These are phyloP conservation scores for Aspergillus affinis DNA, from an alignment of 495 filamentous ascomycete species.

Conservation along the genomic window DNA sequence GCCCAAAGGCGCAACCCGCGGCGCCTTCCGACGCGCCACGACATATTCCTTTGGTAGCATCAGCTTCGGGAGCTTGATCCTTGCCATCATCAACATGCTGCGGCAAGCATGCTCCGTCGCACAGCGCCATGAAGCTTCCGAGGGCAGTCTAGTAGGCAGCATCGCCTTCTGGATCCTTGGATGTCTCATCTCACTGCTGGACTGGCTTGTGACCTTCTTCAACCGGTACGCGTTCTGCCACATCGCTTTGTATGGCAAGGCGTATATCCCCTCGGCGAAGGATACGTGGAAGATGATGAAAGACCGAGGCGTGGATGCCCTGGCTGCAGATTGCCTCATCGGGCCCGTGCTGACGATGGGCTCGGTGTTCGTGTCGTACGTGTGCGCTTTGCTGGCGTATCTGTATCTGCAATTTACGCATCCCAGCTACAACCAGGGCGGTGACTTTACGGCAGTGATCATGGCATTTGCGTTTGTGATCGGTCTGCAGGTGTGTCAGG, in stretches of 20 bases:
- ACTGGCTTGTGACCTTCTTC: conserved; percentile 75
- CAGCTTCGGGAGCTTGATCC: conserved; percentile 77
- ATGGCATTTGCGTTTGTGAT: conserved; percentile 83
- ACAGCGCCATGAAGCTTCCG: conserved; percentile 57
- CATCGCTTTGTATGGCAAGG: conserved; percentile 87
- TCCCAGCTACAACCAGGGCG: conserved; percentile 71
- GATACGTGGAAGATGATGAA: conserved; percentile 90
- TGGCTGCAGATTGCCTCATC: conserved; percentile 88
- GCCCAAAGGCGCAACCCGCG: conserved; percentile 73
- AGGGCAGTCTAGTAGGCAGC: conserved; percentile 67
- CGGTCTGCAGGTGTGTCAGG: conserved; percentile 81
- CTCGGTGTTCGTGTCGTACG: conserved; percentile 76
- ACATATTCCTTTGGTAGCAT: conserved; percentile 94
- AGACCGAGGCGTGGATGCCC: conserved; percentile 83
- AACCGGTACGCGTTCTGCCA: conserved; percentile 86
- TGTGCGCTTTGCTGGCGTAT: conserved; percentile 78
- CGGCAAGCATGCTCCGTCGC: conserved; percentile 75
- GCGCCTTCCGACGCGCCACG: conserved; percentile 67
- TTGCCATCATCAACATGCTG: conserved; percentile 84
- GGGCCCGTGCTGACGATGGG: conserved; percentile 89
- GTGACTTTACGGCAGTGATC: conserved; percentile 71
- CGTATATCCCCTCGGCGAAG: conserved; percentile 81
- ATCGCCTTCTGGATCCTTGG: conserved; percentile 70
- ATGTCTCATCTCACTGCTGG: conserved; percentile 73
- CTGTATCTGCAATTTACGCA: conserved; percentile 78